Evolutionary conservation across 306 rosid genomes (phyloP), one percentile per base, ranked within the genome.

Genomic region (Quercus dentata): DNA sequence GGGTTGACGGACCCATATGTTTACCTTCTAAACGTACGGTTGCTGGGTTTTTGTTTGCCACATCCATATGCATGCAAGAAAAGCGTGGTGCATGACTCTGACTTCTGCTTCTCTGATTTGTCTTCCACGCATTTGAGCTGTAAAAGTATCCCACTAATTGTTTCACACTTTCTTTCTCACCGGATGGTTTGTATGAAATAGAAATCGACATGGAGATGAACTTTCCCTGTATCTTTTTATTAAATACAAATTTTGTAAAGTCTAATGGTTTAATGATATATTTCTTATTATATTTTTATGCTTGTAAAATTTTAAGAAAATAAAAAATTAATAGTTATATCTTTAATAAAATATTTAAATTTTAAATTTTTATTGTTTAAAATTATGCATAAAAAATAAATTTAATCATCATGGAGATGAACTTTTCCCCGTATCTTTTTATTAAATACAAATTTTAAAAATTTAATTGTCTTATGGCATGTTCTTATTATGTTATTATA

Each of bases 1-100:
- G 79, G 64, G 52, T 77, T 75, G 76, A 33, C 28, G 73, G 86
- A 75, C 62, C 87, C 88, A 14, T 56, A 3, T 58, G 25, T 17
- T 41, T 28, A 21, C 56, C 56, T 54, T 56, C 8, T 67, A 41
- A 55, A 73, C 62, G 61, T 74, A 20, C 77, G 61, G 74, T 49
- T 51, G 56, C 21, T 57, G 64, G 78, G 46, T 69, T 79, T 23
- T 27, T 68, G 41, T 63, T 46, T 15, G 73, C 62, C 80, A 58
- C 84, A 75, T 41, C 46, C 46, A 8, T 11, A 7, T 41, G 41
- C 41, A 6, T 55, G 21, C 61, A 27, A 19, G 31, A n/a, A 49
- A 21, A 44, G 7, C 61, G 25, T 30, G 5, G 56, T 76, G 78
- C 68, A 57, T 31, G 76, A 28, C 44, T 31, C 20, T 28, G 46